phyloP scores from a whole-genome alignment of 2,329 filamentous ascomycete species.

The Rhytidhysteron rufulum region DNA sequence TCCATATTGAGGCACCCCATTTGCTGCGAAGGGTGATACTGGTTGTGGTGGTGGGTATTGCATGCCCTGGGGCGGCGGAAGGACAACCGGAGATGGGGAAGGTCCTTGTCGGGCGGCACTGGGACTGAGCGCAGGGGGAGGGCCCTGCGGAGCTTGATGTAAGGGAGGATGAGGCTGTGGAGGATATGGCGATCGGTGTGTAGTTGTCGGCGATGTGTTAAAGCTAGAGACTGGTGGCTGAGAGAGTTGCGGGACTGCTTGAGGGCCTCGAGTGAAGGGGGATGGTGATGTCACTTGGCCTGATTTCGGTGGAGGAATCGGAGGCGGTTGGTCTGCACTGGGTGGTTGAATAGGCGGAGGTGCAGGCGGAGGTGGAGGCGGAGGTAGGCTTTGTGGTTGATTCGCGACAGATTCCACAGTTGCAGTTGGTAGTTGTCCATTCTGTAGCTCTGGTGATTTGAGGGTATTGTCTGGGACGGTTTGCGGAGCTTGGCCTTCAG shows the following conservation, averaged over 20 bases:
- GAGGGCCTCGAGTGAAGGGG: background rate
- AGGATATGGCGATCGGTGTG: constrained; percentile 36
- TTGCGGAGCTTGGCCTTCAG: background rate
- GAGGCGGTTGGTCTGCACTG: constrained; percentile 10
- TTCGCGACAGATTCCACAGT: constrained; percentile 20
- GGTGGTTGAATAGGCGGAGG: constrained; percentile 15
- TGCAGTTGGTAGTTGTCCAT: constrained; percentile 13
- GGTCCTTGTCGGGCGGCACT: constrained; percentile 7
- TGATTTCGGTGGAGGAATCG: background rate
- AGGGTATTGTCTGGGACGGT: background rate
- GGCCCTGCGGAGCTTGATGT: constrained; percentile 11
- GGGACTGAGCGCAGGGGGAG: constrained; percentile 22
- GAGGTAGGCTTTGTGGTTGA: constrained; percentile 20
- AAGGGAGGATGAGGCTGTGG: constrained; percentile 25
- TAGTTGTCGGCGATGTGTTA: constrained; percentile 27
- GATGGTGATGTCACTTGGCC: background rate
- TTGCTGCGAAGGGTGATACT: constrained; percentile 18
- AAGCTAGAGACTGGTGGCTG: constrained; percentile 21
- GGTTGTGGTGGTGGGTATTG: constrained; percentile 22
- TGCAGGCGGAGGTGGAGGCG: constrained; percentile 12
- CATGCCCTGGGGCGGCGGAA: constrained; percentile 34
- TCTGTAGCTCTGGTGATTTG: constrained; percentile 6
- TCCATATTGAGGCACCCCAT: constrained; percentile 22
- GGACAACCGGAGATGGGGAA: constrained; percentile 31
- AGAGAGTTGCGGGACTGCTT: constrained; percentile 7